Conservation (phyloP, 768 basidiomycete genomes). For the Pseudohyphozyma bogoriensis region DNA sequence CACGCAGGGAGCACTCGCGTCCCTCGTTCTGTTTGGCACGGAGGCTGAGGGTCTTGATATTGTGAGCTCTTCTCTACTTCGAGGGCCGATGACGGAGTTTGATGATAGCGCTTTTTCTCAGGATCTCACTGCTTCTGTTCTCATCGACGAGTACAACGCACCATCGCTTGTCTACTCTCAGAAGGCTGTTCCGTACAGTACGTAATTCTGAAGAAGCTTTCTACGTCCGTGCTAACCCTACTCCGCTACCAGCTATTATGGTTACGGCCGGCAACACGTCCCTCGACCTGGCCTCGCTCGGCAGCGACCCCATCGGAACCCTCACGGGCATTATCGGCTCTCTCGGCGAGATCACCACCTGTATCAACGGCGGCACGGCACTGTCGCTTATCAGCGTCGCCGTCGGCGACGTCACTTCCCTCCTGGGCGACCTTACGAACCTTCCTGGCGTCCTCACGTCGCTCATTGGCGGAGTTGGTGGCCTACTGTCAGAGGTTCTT, state of each 20-base stretch:
- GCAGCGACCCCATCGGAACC: conserved; percentile 4
- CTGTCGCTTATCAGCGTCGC: not conserved
- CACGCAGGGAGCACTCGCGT: conserved; percentile 3
- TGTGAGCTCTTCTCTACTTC: conserved; percentile 7
- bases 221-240: too few relatives aligned
- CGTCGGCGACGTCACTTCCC: not conserved
- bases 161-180: conserved; percentile 13
- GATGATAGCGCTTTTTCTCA: not conserved
- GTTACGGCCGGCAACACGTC: not conserved
- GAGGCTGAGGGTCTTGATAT: conserved; percentile 7
- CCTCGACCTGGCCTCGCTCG: not conserved
- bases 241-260: not conserved
- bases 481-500: not conserved
- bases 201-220: not conserved
- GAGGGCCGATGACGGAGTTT: too few relatives aligned
- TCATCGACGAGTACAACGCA: conserved; percentile 12
- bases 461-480: conserved; percentile 2
- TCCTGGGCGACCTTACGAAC: conserved; percentile 1
- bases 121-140: conserved; percentile 8
- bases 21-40: conserved; percentile 10
- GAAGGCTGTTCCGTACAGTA: conserved; percentile 12
- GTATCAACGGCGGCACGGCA: conserved; percentile 3
- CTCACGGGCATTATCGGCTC: conserved; percentile 1
- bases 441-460: conserved; percentile 13
- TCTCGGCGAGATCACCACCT: not conserved